A percentile compares a stretch with the other conserved stretches of the same genome.
phyloP scores from a whole-genome alignment of 768 basidiomycete species.

The Lentinula edodes region DNA sequence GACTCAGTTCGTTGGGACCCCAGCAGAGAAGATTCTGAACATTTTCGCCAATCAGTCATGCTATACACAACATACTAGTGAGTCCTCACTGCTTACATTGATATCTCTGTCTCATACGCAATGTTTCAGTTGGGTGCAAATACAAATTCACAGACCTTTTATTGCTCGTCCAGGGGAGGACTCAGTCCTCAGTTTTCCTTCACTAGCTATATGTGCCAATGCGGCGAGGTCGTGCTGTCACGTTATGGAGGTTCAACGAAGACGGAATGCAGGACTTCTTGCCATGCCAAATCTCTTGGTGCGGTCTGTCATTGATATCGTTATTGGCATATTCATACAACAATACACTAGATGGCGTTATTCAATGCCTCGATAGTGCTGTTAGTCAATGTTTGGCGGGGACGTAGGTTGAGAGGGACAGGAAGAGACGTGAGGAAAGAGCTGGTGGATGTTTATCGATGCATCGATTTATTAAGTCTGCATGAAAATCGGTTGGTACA shows the following conservation, averaged over 20 bases:
- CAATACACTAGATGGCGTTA: neutral
- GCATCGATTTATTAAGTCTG: neutral
- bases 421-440: conserved; percentile 6
- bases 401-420: neutral
- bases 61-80: conserved; percentile 29
- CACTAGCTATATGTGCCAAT: conserved; percentile 5
- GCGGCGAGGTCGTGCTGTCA: conserved; percentile 5
- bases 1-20: conserved; percentile 35
- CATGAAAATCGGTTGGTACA: conserved; percentile 4
- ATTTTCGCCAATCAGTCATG: conserved; percentile 43
- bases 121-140: conserved; percentile 29
- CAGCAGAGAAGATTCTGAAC: conserved; percentile 26
- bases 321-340: neutral
- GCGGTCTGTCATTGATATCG: neutral
- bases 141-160: conserved; percentile 4
- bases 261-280: neutral
- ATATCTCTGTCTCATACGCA: neutral
- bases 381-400: conserved; percentile 1
- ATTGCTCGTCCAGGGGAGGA: neutral
- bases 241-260: conserved; percentile 6
- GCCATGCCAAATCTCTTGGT: conserved; percentile 3
- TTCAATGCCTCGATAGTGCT: conserved; percentile 1
- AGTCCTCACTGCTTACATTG: neutral
- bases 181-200: conserved; percentile 1
- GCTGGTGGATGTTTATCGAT: neutral